Evolutionary conservation across 371 early-diverging fungal species (phyloP).

Genomic region (Mortierella sp.): DNA sequence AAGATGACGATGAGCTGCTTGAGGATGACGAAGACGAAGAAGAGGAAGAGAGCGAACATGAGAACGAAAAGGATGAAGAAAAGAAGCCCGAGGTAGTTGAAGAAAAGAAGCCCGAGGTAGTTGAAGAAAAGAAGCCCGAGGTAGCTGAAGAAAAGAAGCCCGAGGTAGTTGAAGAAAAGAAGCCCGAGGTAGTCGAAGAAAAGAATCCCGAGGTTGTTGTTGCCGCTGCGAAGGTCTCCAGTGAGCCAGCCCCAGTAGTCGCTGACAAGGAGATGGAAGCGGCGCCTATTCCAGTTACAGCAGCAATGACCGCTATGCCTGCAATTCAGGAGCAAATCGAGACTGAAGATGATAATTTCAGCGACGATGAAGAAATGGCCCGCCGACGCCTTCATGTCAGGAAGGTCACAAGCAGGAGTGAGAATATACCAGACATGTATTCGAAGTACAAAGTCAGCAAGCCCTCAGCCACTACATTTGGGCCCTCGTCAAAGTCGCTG

Average conservation of each 20-base stretch:
- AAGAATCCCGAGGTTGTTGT: no score
- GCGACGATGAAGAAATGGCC: conserved; percentile 23
- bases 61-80: conserved; percentile 9
- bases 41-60: conserved; percentile 10
- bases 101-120: background rate
- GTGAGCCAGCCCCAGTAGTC: background rate
- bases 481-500: background rate
- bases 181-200: conserved; percentile 10
- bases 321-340: background rate
- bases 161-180: conserved; percentile 8
- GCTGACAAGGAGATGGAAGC: conserved; percentile 11
- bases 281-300: background rate
- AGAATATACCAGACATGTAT: conserved; percentile 39
- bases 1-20: conserved; percentile 41
- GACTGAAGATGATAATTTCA: background rate
- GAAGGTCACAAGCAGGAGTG: conserved; percentile 31
- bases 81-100: conserved; percentile 8
- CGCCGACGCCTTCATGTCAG: conserved; percentile 23
- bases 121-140: conserved; percentile 10
- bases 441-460: conserved; percentile 48
- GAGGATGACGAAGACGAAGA: conserved; percentile 41
- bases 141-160: conserved; percentile 9
- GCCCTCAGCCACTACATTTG: background rate
- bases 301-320: background rate
- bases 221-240: background rate